Conservation (phyloP, 306 rosid genomes). For the Quercus gilva region DNA sequence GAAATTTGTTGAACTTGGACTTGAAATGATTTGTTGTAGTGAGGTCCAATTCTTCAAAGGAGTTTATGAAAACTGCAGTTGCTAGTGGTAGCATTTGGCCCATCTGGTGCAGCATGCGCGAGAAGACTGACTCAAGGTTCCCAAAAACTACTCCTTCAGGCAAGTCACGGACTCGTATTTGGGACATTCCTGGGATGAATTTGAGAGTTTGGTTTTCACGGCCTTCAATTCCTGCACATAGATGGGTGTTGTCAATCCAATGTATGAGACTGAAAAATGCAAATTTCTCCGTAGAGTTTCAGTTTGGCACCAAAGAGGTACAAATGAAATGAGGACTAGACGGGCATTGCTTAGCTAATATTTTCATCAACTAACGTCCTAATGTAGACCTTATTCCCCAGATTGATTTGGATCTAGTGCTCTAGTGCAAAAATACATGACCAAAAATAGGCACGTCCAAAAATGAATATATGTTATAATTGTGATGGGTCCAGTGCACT, state of each 20-base stretch:
- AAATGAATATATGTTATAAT: no score
- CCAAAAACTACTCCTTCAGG: constrained; percentile 29
- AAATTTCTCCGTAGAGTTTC: no score
- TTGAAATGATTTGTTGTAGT: constrained; percentile 22
- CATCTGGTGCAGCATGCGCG: constrained; percentile 31
- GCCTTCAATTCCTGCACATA: neutral
- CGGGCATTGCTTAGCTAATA: no score
- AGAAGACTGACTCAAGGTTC: constrained; percentile 28
- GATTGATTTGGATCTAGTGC: no score
- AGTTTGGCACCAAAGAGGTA: no score
- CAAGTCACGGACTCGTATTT: constrained; percentile 18
- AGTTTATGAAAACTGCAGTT: constrained; percentile 27
- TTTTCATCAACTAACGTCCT: no score
- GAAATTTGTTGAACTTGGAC: constrained; percentile 24
- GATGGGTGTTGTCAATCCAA: neutral
- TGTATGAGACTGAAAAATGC: no score
- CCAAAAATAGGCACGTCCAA: no score
- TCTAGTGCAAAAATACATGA: no score
- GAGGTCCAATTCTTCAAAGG: constrained; percentile 29
- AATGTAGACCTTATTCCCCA: no score
- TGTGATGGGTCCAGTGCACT: no score
- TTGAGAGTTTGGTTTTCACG: constrained; percentile 3
- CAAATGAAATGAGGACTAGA: no score
- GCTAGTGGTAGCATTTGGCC: constrained; percentile 31
- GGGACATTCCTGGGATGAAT: constrained; percentile 31